phyloP scores from a whole-genome alignment of 208 protist genomes.

The Leishmania major region DNA sequence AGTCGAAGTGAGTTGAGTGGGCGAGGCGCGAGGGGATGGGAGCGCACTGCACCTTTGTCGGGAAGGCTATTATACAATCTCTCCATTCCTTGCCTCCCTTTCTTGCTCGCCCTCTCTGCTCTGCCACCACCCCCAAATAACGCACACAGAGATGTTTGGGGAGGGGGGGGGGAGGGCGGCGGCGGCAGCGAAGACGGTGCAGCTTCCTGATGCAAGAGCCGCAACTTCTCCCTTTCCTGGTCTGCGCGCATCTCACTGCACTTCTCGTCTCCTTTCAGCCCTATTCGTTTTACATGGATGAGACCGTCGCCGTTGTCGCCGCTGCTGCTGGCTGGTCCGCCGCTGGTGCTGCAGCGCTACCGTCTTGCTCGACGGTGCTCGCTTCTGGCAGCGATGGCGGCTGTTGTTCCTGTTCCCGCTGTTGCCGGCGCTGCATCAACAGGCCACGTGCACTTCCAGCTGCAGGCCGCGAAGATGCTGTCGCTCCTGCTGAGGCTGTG shows the following conservation, averaged over 20 bases:
- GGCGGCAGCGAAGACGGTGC: neutral
- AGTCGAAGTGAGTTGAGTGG: neutral
- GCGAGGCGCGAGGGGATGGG: neutral
- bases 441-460: conserved; percentile 17
- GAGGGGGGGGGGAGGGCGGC: neutral
- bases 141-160: neutral
- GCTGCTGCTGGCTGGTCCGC: neutral
- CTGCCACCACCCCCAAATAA: neutral
- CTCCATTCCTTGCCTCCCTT: neutral
- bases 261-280: neutral
- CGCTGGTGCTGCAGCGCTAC: neutral
- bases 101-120: neutral
- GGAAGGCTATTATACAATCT: neutral
- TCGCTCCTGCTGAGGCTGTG: conserved; percentile 4
- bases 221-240: neutral
- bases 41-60: neutral
- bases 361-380: neutral
- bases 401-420: conserved; percentile 5
- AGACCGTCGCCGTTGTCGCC: neutral
- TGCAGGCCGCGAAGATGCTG: conserved; percentile 5
- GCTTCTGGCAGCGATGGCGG: neutral
- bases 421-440: conserved; percentile 14
- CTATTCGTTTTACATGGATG: conserved; percentile 3
- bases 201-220: neutral
- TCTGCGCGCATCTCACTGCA: neutral